Conservation (phyloP, 2,329 filamentous ascomycete species). For the Neofusicoccum laricinum region DNA sequence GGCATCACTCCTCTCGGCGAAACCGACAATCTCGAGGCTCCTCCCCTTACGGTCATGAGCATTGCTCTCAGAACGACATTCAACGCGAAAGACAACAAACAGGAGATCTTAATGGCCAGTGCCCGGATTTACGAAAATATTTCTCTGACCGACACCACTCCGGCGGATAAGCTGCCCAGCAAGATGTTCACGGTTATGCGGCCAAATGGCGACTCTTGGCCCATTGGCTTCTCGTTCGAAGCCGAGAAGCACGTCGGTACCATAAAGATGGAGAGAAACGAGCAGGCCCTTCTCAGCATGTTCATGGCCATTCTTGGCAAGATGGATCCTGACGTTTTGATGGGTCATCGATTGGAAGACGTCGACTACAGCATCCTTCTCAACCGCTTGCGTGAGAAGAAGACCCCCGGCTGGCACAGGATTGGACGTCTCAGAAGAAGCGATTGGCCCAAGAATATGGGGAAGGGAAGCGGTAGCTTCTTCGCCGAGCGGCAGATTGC, state of each 20-base stretch:
- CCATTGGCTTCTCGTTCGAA: conserved; percentile 79
- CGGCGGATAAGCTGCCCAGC: conserved; percentile 83
- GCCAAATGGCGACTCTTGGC: conserved; percentile 72
- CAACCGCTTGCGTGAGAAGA: conserved; percentile 82
- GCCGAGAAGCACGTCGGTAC: conserved; percentile 71
- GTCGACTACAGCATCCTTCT: conserved; percentile 92
- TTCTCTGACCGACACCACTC: conserved; percentile 79
- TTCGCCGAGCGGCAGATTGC: conserved; percentile 91
- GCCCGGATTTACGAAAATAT: conserved; percentile 91
- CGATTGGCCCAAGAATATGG: conserved; percentile 84
- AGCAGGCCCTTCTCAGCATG: conserved; percentile 79
- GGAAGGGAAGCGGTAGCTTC: conserved; percentile 81
- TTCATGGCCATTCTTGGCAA: conserved; percentile 86
- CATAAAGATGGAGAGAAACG: conserved; percentile 77
- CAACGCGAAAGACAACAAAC: conserved; percentile 90
- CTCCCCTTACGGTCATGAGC: conserved; percentile 94
- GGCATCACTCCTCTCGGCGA: conserved; percentile 71
- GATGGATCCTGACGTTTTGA: conserved; percentile 87
- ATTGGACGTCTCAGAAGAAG: conserved; percentile 81
- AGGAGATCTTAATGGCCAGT: conserved; percentile 89
- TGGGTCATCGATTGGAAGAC: conserved; percentile 95
- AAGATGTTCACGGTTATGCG: conserved; percentile 90
- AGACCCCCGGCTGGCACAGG: conserved; percentile 90
- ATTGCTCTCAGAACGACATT: conserved; percentile 82
- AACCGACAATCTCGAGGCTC: conserved; percentile 75